Conservation (phyloP, 2,329 filamentous ascomycete genomes). For the Diaporthe citrichinensis region DNA sequence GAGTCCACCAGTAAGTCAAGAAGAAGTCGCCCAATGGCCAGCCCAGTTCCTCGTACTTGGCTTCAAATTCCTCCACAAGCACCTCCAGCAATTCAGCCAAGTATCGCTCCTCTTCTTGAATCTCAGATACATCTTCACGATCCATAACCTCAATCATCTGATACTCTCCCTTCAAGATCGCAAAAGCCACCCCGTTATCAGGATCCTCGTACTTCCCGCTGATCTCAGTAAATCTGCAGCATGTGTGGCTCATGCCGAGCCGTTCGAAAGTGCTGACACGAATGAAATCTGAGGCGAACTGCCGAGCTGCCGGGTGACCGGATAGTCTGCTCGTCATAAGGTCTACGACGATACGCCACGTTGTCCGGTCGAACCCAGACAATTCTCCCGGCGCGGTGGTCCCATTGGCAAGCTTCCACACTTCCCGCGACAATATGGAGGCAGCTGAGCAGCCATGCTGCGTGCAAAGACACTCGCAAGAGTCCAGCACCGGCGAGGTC, state of each 20-base stretch:
- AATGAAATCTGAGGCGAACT: background rate
- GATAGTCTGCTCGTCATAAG: background rate
- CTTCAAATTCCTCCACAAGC: background rate
- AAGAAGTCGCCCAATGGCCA: background rate
- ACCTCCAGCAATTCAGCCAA: background rate
- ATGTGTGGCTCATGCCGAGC: slow-evolving; percentile 18
- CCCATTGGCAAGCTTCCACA: background rate
- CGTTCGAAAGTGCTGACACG: slow-evolving; percentile 23
- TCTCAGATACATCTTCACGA: background rate
- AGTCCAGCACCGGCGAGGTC: background rate
- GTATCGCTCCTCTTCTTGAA: slow-evolving; percentile 18
- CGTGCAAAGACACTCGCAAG: background rate
- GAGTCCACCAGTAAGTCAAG: background rate
- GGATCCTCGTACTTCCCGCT: background rate
- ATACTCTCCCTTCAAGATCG: background rate
- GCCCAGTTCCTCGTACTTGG: background rate
- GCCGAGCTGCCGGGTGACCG: background rate
- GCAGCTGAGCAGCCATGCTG: background rate
- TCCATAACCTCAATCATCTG: background rate
- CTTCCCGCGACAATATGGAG: background rate
- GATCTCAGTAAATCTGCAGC: background rate
- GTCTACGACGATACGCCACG: background rate
- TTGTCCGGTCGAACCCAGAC: background rate
- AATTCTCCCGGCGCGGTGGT: background rate
- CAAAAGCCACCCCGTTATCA: background rate